These are phyloP conservation scores for Talaromyces sp. DNA, from an alignment of 2,329 filamentous ascomycete species.

Conservation along the genomic window DNA sequence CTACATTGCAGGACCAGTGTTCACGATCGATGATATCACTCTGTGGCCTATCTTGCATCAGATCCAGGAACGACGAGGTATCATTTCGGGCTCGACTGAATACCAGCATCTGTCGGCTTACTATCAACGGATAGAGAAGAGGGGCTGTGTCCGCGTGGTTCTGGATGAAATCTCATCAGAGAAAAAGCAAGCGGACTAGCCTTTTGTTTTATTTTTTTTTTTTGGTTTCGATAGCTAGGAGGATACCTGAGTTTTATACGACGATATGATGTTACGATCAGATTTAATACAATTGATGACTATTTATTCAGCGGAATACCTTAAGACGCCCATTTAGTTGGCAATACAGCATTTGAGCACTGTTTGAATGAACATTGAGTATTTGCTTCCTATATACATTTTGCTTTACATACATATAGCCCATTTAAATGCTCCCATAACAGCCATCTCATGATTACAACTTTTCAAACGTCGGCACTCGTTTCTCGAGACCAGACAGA, in stretches of 20 bases:
- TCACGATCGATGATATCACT: slow-evolving; percentile 39
- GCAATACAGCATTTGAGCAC: background rate
- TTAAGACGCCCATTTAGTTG: background rate
- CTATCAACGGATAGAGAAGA: slow-evolving; percentile 32
- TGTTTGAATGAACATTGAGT: background rate
- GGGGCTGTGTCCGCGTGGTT: slow-evolving; percentile 28
- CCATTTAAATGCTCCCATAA: background rate
- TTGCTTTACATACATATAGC: background rate
- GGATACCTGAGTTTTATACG: background rate
- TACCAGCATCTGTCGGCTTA: slow-evolving; percentile 32
- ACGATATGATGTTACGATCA: background rate
- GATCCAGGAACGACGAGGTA: slow-evolving; percentile 23
- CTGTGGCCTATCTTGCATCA: slow-evolving; percentile 40
- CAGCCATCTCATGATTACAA: slow-evolving; percentile 44
- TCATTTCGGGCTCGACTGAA: slow-evolving; percentile 15
- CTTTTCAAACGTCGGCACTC: slow-evolving; percentile 78
- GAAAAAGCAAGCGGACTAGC: background rate
- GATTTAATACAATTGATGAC: background rate
- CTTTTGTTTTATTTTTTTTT: background rate
- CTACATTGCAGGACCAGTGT: slow-evolving; percentile 30
- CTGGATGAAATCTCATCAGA: slow-evolving; percentile 4
- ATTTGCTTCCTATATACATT: background rate
- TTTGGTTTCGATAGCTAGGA: background rate
- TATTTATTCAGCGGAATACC: background rate
- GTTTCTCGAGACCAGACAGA: slow-evolving; percentile 70